Evolutionary conservation across 306 rosid genomes (phyloP), one percentile per base, ranked within the genome.

Genomic region (Lupinus albus): DNA sequence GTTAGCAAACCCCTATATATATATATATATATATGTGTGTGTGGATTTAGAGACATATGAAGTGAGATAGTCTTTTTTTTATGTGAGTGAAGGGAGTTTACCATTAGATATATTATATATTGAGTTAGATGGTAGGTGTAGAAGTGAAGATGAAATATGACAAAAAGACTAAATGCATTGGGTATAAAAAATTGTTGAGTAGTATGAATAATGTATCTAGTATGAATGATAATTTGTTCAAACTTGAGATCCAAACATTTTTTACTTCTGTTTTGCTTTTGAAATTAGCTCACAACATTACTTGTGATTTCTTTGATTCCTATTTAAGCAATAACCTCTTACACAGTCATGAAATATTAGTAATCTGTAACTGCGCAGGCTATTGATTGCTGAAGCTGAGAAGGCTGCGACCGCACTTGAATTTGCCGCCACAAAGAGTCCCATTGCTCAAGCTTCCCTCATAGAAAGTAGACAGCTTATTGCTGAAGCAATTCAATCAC

Each of bases 311-410:
- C 21, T 44, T 12, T 15, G 18, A 45, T 45, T 57, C 46, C n/a
- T 52, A 11, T 57, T 44, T 42, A 33, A 56, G 13, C 10, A 12
- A 35, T 11, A 32, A 49, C 42, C 20, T 8, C 9, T 12, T 25
- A 55, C 36, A 35, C 48, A 20, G 54, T 50, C 42, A 15, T 61
- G 53, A 54, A 38, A 53, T 75, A 9, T 39, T 39, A 35, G 13
- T 21, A 41, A 17, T 21, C 15, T 76, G 70, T 32, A 30, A 55
- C 61, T 80, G 42, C 49, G 72, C 80, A 89, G 96, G 64, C 72
- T 79, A 60, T 78, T 86, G 85, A 89, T 89, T 81, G 84, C 82
- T 38, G 91, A 84, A 84, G 93, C 93, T 61, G 88, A 89, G 78
- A 89, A 86, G 71, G 96, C 96, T 8, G 88, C 96, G 69, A 73